A percentile compares a stretch with the other conserved stretches of the same genome.
These are phyloP conservation scores for Saxophila tyrrhenica DNA, from an alignment of 495 filamentous ascomycete genomes.

Conservation along the genomic window DNA sequence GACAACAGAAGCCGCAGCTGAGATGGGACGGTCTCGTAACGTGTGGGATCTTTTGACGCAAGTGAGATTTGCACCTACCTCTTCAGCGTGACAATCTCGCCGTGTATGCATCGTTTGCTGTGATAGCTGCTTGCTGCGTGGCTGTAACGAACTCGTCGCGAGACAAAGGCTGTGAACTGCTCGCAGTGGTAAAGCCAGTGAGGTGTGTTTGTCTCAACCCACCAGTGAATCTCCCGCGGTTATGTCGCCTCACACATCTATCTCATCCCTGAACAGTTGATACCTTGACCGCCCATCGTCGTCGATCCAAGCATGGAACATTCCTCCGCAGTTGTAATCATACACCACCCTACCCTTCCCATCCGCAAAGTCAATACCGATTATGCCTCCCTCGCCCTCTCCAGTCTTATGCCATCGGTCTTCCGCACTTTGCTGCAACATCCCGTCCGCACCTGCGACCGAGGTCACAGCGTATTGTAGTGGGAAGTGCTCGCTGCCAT, in stretches of 20 bases:
- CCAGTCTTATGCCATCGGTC: conserved; percentile 63
- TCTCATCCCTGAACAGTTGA: conserved; percentile 45
- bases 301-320: conserved; percentile 76
- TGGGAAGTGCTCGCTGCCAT: conserved; percentile 22
- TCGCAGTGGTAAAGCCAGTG: no score
- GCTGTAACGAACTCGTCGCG: no score
- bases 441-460: conserved; percentile 59
- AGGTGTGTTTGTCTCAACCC: no score
- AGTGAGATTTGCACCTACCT: no score
- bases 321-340: conserved; percentile 80
- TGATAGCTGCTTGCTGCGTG: no score
- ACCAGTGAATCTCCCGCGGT: no score
- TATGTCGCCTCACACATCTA: neutral
- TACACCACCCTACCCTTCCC: conserved; percentile 45
- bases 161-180: no score
- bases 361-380: conserved; percentile 63
- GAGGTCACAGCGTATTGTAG: conserved; percentile 41
- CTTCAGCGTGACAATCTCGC: no score
- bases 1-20: no score
- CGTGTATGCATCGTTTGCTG: no score
- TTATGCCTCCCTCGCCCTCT: conserved; percentile 78
- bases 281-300: conserved; percentile 48
- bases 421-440: conserved; percentile 65
- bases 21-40: no score
- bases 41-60: no score